Conservation (phyloP, 208 protist species). For the Trypanosoma rangeli region DNA sequence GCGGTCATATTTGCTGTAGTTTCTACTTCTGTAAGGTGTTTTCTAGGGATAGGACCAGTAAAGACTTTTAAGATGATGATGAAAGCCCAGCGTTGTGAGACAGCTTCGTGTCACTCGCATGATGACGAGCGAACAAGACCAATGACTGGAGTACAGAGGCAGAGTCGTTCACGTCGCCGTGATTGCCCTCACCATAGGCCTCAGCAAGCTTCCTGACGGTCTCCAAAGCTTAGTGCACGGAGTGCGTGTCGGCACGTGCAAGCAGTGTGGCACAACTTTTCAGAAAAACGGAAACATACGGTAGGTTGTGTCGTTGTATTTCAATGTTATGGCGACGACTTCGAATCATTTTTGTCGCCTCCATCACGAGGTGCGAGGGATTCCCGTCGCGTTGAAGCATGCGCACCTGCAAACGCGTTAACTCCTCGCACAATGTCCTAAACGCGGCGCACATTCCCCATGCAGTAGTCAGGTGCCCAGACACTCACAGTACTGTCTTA, state of each 20-base stretch:
- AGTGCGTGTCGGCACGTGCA: constrained; percentile 34
- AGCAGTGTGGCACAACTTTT: constrained; percentile 64
- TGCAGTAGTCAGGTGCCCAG: neutral
- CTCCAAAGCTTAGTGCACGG: constrained; percentile 48
- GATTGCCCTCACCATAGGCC: constrained; percentile 38
- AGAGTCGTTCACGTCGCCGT: constrained; percentile 61
- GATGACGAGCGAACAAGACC: constrained; percentile 31
- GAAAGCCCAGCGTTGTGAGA: constrained; percentile 6
- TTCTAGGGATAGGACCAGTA: constrained; percentile 33
- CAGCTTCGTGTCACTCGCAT: neutral
- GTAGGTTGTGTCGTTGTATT: constrained; percentile 19
- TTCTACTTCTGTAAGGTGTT: constrained; percentile 58
- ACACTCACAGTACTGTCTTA: neutral
- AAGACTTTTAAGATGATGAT: constrained; percentile 5
- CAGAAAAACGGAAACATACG: constrained; percentile 58
- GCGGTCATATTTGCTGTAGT: constrained; percentile 30
- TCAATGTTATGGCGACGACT: constrained; percentile 28
- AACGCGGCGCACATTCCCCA: constrained; percentile 21
- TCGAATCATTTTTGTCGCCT: constrained; percentile 57
- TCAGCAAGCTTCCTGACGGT: constrained; percentile 32
- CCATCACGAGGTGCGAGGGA: constrained; percentile 28
- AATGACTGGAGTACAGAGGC: constrained; percentile 66
- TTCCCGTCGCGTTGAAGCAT: constrained; percentile 67
- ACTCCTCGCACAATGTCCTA: constrained; percentile 55
- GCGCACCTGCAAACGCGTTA: constrained; percentile 71